Evolutionary conservation across 2,329 filamentous ascomycete genomes (phyloP), one percentile per base, ranked within the genome.

Genomic region (Fusarium concolor): DNA sequence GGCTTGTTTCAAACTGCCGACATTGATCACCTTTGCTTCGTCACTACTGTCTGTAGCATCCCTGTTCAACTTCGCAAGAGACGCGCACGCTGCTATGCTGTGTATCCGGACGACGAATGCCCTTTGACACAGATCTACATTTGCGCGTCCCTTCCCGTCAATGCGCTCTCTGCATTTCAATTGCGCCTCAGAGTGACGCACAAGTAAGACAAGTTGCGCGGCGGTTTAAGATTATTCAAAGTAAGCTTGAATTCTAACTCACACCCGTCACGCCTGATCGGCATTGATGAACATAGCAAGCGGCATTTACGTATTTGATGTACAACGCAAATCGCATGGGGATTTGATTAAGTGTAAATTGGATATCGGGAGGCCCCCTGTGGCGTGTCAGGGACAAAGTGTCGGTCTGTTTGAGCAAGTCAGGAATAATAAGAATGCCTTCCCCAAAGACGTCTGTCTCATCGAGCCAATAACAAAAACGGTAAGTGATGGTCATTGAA

Each of bases 221-320:
- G 65, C 65, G 45, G 65, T 72, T 68, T 72, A 65, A 68, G 65
- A 66, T 64, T 70, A 69, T 71, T 71, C 53, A 56, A 72, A 74
- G 70, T 73, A 73, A 73, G 71, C 71, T 73, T 73, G 71, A 72
- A 71, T 64, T 72, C 62, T 72, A 73, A 57, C 58, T 60, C 57
- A 61, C 33, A 68, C 55, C 56, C 61, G 68, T 62, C 51, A 58
- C 56, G 39, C 56, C 56, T 49, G 65, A 64, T 69, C 61, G 63
- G 47, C 63, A 49, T 57, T 39, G 56, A 72, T 68, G 66, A 69
- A 68, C 46, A 64, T 61, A 28, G 28, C 49, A 35, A 57, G 51
- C 65, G 51, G 51, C 55, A 58, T 62, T 57, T 62, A 62, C 56
- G 43, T 56, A 42, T 42, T 31, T 17, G 54, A 29, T 45, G 65